Evolutionary conservation across 768 basidiomycete species (phyloP).

Genomic region (Naganishia friedmannii): DNA sequence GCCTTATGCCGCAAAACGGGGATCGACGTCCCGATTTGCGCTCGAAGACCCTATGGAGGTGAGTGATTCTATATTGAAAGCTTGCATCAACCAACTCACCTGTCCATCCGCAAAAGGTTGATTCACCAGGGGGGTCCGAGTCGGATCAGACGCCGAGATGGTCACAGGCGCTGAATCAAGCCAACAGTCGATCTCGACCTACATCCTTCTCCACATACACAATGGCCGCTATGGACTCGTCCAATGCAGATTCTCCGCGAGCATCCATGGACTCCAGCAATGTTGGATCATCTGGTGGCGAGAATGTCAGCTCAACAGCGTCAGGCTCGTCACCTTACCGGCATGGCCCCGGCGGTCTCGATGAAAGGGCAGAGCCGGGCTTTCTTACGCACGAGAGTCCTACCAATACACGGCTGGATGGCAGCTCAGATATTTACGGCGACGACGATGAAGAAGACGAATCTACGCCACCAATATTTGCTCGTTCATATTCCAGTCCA

Average conservation of each 20-base stretch:
- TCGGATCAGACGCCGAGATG: slow-evolving; percentile 18
- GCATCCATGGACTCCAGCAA: slow-evolving; percentile 1
- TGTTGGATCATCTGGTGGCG: background rate
- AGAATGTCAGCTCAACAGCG: background rate
- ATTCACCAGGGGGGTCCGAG: slow-evolving; percentile 16
- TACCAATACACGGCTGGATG: background rate
- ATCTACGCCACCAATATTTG: slow-evolving; percentile 58
- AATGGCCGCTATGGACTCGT: background rate
- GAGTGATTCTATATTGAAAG: background rate
- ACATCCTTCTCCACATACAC: slow-evolving; percentile 6
- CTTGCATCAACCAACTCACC: background rate
- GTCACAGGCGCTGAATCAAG: slow-evolving; percentile 4
- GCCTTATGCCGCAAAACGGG: slow-evolving; percentile 17
- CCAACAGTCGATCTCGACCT: background rate
- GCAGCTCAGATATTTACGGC: background rate
- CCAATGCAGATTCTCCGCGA: background rate
- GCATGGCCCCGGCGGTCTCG: background rate
- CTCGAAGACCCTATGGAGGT: slow-evolving; percentile 13
- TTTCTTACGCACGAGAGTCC: background rate
- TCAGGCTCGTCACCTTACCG: background rate
- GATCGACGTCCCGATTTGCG: slow-evolving; percentile 12
- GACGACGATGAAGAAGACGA: slow-evolving; percentile 24
- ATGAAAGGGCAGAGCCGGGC: background rate
- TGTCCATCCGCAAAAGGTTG: background rate
- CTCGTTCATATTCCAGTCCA: slow-evolving; percentile 75